Evolutionary conservation across 257 asterid species (phyloP), one percentile per base, ranked within the genome.

Genomic region (Anisodus acutangulus): DNA sequence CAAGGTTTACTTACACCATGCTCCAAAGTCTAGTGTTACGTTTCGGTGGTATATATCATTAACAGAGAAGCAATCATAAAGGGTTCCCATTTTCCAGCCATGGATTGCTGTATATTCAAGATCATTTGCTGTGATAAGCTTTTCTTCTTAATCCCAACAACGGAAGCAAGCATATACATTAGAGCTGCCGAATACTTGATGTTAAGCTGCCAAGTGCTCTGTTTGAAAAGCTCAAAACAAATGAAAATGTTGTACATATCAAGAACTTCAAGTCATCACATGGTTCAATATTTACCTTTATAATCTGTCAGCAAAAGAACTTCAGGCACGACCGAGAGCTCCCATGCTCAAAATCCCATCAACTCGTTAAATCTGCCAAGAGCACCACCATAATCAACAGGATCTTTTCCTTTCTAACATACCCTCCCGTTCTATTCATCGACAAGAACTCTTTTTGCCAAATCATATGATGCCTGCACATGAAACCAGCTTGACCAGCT

Each of bases 311-410:
- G 82, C 26, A 78, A 78, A 26, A 13, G 26, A 26, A 78, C 82
- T 31, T 31, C 64, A 2, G 49, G 5, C 82, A 31, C 15, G 16
- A 78, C 66, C 31, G 49, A 53, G 66, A 66, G 47, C 82, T 16
- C 82, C 82, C 82, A 26, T 26, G 49, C 64, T 49, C 9, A 78
- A 53, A 78, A 57, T 31, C 81, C 49, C 47, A 78, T 51, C 19
- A 31, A 31, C 63, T 78, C 19, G 9, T 53, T 53, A 78, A 26
- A 53, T 37, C 47, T 76, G 26, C 63, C 64, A 51, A 76, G 16
- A 17, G 49, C 13, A 26, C 64, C 64, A 8, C 15, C 82, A 53
- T 15, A 53, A 31, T 78, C 64, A 53, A 53, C 82, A 53, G 12
- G 82, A 53, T 53, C 45, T 53, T 64, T 53, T 54, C 45, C 82